These are phyloP conservation scores for Epichloe baconii DNA, from an alignment of 2,329 filamentous ascomycete species.

Conservation along the genomic window DNA sequence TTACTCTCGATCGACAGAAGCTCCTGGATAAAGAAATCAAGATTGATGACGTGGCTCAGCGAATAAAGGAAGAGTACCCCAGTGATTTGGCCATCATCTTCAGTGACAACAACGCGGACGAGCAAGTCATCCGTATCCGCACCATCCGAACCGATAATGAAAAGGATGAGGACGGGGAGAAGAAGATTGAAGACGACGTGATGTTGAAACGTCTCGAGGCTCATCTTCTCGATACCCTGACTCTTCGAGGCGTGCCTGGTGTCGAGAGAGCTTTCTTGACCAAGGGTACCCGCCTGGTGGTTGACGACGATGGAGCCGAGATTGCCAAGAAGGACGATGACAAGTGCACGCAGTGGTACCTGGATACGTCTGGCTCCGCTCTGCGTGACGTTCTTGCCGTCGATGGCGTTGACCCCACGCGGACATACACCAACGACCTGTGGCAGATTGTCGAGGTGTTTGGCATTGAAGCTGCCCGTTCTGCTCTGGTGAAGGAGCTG, in stretches of 20 bases:
- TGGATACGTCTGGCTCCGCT: conserved; percentile 87
- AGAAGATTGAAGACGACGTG: conserved; percentile 67
- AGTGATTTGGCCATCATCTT: conserved; percentile 84
- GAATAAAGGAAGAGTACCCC: conserved; percentile 80
- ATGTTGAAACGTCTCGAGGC: conserved; percentile 86
- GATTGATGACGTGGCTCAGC: conserved; percentile 79
- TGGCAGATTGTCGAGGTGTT: conserved; percentile 91
- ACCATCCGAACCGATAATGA: conserved; percentile 58
- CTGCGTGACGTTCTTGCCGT: conserved; percentile 75
- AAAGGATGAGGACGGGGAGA: conserved; percentile 54
- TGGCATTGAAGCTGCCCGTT: conserved; percentile 87
- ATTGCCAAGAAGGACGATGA: conserved; percentile 60
- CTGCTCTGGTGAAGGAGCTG: conserved; percentile 76
- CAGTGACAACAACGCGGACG: conserved; percentile 94
- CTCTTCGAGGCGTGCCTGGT: conserved; percentile 77
- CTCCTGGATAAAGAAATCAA: conserved; percentile 87
- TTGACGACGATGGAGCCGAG: conserved; percentile 57
- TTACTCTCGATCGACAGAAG: conserved; percentile 85
- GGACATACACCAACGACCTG: conserved; percentile 91
- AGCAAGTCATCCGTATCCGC: conserved; percentile 86
- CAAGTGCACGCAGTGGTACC: conserved; percentile 80
- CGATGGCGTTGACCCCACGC: conserved; percentile 71
- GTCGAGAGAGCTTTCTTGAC: conserved; percentile 91
- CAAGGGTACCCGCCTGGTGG: conserved; percentile 57
- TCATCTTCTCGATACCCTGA: conserved; percentile 82